Evolutionary conservation across 768 basidiomycete genomes (phyloP).

Genomic region (Dacryopinax primogenitus): DNA sequence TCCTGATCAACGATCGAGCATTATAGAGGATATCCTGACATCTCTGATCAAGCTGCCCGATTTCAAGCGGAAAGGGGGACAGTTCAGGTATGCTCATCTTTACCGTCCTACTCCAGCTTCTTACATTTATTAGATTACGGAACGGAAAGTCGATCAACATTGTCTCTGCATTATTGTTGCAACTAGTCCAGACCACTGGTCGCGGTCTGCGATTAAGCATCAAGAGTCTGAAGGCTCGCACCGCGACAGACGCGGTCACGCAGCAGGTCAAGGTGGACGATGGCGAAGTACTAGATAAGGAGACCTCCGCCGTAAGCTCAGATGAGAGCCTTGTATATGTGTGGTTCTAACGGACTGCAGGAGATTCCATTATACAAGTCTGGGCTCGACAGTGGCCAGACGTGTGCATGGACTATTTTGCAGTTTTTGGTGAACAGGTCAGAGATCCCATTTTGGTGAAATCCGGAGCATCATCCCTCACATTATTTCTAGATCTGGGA

Average conservation of each 20-base stretch:
- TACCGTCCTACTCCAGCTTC: slow-evolving; percentile 1
- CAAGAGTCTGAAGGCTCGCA: slow-evolving; percentile 28
- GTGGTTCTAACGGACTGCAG: slow-evolving; percentile 25
- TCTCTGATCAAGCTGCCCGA: slow-evolving; percentile 84
- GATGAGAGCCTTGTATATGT: background rate
- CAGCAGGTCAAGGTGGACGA: slow-evolving; percentile 10
- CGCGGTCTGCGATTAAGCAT: slow-evolving; percentile 55
- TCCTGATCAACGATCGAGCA: slow-evolving; percentile 85
- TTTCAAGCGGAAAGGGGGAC: slow-evolving; percentile 77
- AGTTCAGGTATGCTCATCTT: slow-evolving; percentile 52
- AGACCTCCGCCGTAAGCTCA: background rate
- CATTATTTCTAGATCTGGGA: slow-evolving; percentile 49
- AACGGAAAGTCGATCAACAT: slow-evolving; percentile 88
- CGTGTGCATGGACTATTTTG: slow-evolving; percentile 73
- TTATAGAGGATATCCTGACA: slow-evolving; percentile 90
- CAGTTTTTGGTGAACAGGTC: slow-evolving; percentile 60
- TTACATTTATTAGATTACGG: slow-evolving; percentile 45
- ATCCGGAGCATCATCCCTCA: background rate
- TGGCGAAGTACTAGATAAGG: slow-evolving; percentile 6
- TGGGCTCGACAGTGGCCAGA: slow-evolving; percentile 68
- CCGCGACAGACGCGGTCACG: background rate
- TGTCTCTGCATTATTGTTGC: slow-evolving; percentile 80
- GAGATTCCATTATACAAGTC: slow-evolving; percentile 59
- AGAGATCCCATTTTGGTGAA: background rate
- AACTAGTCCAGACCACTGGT: slow-evolving; percentile 91